Base-by-base conservation (phyloP, 345 rosid species). In the Citrus inodora region DNA sequence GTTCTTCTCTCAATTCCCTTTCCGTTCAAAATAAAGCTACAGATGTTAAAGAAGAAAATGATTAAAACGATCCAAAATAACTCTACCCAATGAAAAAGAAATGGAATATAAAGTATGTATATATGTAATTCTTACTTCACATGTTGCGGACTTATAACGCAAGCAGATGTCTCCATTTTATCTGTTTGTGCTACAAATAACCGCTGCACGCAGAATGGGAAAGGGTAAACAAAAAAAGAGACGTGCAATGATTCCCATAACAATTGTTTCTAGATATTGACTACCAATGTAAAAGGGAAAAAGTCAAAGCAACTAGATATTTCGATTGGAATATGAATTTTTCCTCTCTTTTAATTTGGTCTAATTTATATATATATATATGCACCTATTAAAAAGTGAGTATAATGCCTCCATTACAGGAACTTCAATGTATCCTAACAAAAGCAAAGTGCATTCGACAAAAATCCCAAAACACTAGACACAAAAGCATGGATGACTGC, bases 11-110 rank as follows among this genome's bases (percentile, higher is more conserved):
- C 91, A 7, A 96, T 90, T 78, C 83, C 90, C 75, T 84, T 92
- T 77, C 99, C 99, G 71, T 96, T 96, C 60, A 94, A 38, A 53
- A 96, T 86, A 80, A 96, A 90, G 88, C 99, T 96, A 83, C 82
- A 80, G 33, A 72, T 46, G 30, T 19, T 77, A 56, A 69, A 80
- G 59, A 61, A 6, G 32, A 62, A 78, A 55, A 66, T 71, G 40
- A 84, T 67, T 51, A 81, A 35, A 79, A 78, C 74, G 56, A 56
- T 62, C 60, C 60, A 3, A 68, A 48, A 62, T 28, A 78, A 77
- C 56, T 79, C 38, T 21, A 78, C 38, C 40, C 64, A 74, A 58
- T 28, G 80, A 55, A 28, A 53, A 33, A n/a, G 58, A 70, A 70
- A 32, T 40, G 76, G 59, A 46, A 64, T 40, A 22, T 71, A 32